Conservation (phyloP, 352 stramenopile species). For the Phytopythium litorale region DNA sequence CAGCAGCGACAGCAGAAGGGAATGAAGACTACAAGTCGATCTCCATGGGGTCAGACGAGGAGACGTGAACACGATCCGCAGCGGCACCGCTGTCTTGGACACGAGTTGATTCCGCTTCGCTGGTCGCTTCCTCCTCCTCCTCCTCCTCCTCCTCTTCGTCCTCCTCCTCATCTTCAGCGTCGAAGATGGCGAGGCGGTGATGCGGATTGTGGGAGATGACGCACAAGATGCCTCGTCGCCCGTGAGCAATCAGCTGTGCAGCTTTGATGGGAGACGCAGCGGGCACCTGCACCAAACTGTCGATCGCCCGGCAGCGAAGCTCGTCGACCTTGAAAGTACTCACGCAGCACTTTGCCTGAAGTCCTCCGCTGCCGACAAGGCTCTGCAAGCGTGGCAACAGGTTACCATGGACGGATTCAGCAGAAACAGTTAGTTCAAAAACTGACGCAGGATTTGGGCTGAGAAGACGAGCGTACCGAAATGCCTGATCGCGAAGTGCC, state of each 20-base stretch:
- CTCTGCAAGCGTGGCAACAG: neutral
- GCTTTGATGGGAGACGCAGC: neutral
- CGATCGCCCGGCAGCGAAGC: neutral
- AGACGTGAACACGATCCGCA: neutral
- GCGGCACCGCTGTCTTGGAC: neutral
- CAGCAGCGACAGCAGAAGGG: neutral
- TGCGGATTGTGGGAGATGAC: constrained; percentile 20
- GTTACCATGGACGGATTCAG: neutral
- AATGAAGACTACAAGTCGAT: constrained; percentile 17
- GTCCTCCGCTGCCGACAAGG: neutral
- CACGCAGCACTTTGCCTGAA: neutral
- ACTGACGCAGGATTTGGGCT: neutral
- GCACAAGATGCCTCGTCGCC: constrained; percentile 52
- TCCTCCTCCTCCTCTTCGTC: constrained; percentile 3
- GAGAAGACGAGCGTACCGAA: neutral
- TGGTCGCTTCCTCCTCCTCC: neutral
- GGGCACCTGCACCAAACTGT: neutral
- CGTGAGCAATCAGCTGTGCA: constrained; percentile 29
- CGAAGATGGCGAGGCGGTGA: constrained; percentile 39
- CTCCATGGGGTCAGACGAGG: constrained; percentile 25
- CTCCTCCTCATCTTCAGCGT: constrained; percentile 54
- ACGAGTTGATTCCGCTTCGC: neutral
- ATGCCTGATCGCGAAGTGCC: neutral
- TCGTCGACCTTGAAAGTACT: neutral
- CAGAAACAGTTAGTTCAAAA: neutral